Evolutionary conservation across 2,329 filamentous ascomycete genomes (phyloP).

Genomic region (Ascochyta clinopodiicola): DNA sequence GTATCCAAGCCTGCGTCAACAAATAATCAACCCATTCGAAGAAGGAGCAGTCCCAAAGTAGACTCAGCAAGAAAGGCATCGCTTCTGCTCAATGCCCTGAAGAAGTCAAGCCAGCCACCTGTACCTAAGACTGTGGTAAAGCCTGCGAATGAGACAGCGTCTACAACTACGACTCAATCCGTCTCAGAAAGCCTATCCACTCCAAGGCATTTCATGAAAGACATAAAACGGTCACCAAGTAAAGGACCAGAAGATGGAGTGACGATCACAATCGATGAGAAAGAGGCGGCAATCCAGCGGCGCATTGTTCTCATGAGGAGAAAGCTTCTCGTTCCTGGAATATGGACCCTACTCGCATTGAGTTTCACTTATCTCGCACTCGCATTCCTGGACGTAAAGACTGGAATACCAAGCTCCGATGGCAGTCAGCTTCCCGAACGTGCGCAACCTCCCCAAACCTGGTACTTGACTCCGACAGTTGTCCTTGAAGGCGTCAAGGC

Average conservation of each 20-base stretch:
- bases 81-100: background rate
- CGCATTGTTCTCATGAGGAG: constrained; percentile 7
- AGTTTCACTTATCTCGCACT: constrained; percentile 15
- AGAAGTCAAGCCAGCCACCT: background rate
- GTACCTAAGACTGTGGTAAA: background rate
- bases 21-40: background rate
- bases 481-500: constrained; percentile 16
- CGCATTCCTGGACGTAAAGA: constrained; percentile 19
- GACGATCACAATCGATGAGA: background rate
- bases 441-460: constrained; percentile 13
- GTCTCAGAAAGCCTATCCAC: background rate
- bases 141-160: background rate
- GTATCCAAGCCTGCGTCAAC: background rate
- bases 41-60: background rate
- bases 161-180: background rate
- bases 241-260: background rate
- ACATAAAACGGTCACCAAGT: background rate
- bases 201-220: constrained; percentile 7
- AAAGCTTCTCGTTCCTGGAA: constrained; percentile 19
- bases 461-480: constrained; percentile 20
- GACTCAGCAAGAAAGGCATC: constrained; percentile 3
- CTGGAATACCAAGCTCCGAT: constrained; percentile 1
- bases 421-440: constrained; percentile 7
- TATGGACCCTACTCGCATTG: constrained; percentile 22
- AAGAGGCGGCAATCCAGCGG: constrained; percentile 11